phyloP scores from a whole-genome alignment of 441 rosid genomes.

The Arabidopsis hybrid region DNA sequence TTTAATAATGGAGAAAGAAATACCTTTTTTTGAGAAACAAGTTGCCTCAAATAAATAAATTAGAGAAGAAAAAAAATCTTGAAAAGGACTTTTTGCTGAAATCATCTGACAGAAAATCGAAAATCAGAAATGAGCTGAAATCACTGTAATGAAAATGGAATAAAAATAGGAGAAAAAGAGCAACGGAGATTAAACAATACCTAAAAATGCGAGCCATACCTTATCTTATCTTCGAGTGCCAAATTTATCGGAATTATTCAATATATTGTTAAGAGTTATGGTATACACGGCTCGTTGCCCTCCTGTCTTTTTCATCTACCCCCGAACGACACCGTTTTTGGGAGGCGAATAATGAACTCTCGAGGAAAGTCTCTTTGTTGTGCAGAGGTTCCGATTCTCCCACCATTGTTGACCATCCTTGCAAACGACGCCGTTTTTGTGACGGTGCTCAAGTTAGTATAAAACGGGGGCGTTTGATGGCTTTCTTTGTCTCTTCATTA shows the following conservation, averaged over 20 bases:
- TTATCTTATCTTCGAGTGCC: slow-evolving; percentile 43
- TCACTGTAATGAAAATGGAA: slow-evolving; percentile 12
- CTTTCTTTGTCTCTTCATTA: slow-evolving; percentile 21
- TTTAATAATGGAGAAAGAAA: slow-evolving; percentile 11
- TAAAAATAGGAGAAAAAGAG: not conserved
- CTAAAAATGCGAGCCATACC: slow-evolving; percentile 43
- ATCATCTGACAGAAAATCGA: slow-evolving; percentile 11
- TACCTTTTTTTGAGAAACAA: not conserved
- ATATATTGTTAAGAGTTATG: slow-evolving; percentile 16
- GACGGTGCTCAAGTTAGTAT: slow-evolving; percentile 5
- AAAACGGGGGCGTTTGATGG: not conserved
- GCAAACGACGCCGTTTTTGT: not conserved
- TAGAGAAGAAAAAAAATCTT: slow-evolving; percentile 20
- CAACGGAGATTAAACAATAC: slow-evolving; percentile 7
- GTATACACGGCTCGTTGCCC: slow-evolving; percentile 21
- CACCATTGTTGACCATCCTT: slow-evolving; percentile 35
- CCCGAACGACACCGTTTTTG: not conserved
- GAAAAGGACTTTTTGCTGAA: slow-evolving; percentile 27
- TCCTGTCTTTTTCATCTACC: slow-evolving; percentile 21
- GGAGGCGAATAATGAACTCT: not conserved
- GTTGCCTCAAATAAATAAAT: slow-evolving; percentile 5
- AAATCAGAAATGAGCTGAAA: slow-evolving; percentile 15
- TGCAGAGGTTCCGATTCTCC: slow-evolving; percentile 2
- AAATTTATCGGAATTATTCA: slow-evolving; percentile 39
- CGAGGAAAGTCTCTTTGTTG: slow-evolving; percentile 13